phyloP scores from a whole-genome alignment of 1,139 yeast genomes.

The Nakaseomyces delphensis region DNA sequence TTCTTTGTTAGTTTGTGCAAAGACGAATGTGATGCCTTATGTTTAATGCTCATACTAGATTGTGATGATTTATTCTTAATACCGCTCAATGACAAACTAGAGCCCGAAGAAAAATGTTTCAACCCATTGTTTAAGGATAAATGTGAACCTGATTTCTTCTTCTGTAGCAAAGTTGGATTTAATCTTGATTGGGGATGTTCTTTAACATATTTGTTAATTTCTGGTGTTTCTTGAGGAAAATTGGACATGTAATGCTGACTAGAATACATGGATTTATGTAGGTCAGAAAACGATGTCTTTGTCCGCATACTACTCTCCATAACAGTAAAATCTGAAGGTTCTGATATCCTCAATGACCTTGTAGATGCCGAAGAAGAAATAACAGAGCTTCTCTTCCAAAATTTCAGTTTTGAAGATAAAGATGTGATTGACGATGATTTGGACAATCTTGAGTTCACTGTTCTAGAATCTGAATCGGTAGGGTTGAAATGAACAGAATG shows the following conservation, averaged over 20 bases:
- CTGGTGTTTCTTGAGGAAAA: neutral
- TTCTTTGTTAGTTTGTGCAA: constrained; percentile 23
- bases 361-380: constrained; percentile 16
- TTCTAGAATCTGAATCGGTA: neutral
- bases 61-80: constrained; percentile 26
- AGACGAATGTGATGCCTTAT: constrained; percentile 29
- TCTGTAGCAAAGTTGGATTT: neutral
- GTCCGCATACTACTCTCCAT: constrained; percentile 13
- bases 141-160: constrained; percentile 1
- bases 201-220: neutral
- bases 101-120: constrained; percentile 24
- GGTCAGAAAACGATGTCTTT: constrained; percentile 22
- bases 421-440: constrained; percentile 15
- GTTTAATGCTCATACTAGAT: constrained; percentile 20
- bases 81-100: constrained; percentile 21
- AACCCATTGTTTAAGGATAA: constrained; percentile 11
- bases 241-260: neutral
- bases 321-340: constrained; percentile 2
- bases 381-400: constrained; percentile 26
- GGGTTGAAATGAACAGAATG: constrained; percentile 4
- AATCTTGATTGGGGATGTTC: constrained; percentile 3
- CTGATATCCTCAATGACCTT: constrained; percentile 9
- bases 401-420: constrained; percentile 28
- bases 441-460: neutral
- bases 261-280: constrained; percentile 15